phyloP scores from a whole-genome alignment of 2,329 filamentous ascomycete species.

The Arthrinium puccinioides region DNA sequence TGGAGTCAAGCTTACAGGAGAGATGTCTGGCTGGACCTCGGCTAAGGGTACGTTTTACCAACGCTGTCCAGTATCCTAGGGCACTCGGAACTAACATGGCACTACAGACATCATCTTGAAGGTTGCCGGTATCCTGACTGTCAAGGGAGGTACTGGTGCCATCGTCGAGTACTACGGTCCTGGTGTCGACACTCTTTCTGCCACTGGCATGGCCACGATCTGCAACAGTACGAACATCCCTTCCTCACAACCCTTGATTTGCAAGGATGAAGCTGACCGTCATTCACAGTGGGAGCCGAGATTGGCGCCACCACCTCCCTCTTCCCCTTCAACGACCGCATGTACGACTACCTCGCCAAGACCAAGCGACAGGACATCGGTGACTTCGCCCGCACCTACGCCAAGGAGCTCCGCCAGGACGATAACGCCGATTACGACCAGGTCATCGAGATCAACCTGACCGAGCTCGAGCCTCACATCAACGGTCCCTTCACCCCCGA shows the following conservation, averaged over 20 bases:
- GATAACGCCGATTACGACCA: conserved; percentile 92
- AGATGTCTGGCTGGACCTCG: conserved; percentile 83
- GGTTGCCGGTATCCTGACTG: conserved; percentile 92
- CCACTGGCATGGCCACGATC: conserved; percentile 80
- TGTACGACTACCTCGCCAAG: conserved; percentile 90
- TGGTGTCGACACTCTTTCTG: conserved; percentile 66
- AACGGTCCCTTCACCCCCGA: conserved; percentile 99
- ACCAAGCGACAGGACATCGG: conserved; percentile 89
- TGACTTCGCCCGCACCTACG: conserved; percentile 80
- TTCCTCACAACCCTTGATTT: no score
- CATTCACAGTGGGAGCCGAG: conserved; percentile 38
- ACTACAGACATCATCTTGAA: conserved; percentile 84
- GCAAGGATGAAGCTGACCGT: background rate
- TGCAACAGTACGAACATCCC: no score
- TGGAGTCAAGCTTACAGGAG: conserved; percentile 88
- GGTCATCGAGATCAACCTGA: conserved; percentile 92
- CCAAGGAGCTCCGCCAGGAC: conserved; percentile 78
- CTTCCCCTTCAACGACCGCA: conserved; percentile 96
- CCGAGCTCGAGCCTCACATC: conserved; percentile 92
- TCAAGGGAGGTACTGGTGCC: conserved; percentile 94
- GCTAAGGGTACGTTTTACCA: conserved; percentile 66
- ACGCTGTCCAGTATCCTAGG: background rate
- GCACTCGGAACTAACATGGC: conserved; percentile 5
- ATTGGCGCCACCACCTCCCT: conserved; percentile 84
- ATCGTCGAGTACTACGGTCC: conserved; percentile 74